Base-by-base conservation (phyloP, 2,329 filamentous ascomycete genomes). In the Samsoniella hepiali region DNA sequence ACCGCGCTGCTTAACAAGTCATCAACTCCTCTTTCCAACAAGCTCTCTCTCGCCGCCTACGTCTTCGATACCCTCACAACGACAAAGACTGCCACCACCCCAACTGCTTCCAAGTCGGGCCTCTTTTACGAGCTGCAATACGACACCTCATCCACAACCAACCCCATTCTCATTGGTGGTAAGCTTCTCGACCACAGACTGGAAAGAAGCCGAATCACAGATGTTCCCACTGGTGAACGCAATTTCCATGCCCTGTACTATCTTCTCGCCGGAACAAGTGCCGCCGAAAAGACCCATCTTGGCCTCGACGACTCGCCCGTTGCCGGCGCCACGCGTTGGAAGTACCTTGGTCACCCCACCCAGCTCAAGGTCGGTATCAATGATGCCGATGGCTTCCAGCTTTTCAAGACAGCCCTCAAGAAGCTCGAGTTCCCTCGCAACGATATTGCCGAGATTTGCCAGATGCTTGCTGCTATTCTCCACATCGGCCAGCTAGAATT, bases 201-300 rank as follows among this genome's bases (percentile, higher is more conserved):
- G 55, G 95, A 99, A 77, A 84, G 95, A 63, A 97, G 93, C 77
- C 87, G 95, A 67, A 93, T 99, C 67, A 88, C 95, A 34, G 87
- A 92, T 47, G 93, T 98, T 0, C 95, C 95, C 0, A 97, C 95
- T 0, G 95, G 95, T 69, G 95, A 99, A 78, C 89, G 95, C 51
- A 98, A 95, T 75, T 98, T 97, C 74, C 95, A 99, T 76, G 85
- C 96, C 32, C 82, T 99, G 9, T 99, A 99, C 80, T 99, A 99
- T 74, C 86, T 99, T 4, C 81, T 99, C 36, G 90, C 94, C 1
- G 95, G 95, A 63, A 98, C 95, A 13, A 97, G 93, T 70, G 83
- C 87, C 3, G 91, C 92, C 3, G 95, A 99, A 75, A 97, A 94
- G 81, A 76, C 88, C 13, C 95, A 99, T 81, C 80, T 99, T 5